phyloP scores from a whole-genome alignment of 192 early-diverging fungal genomes.

The Cladochytrium replicatum region DNA sequence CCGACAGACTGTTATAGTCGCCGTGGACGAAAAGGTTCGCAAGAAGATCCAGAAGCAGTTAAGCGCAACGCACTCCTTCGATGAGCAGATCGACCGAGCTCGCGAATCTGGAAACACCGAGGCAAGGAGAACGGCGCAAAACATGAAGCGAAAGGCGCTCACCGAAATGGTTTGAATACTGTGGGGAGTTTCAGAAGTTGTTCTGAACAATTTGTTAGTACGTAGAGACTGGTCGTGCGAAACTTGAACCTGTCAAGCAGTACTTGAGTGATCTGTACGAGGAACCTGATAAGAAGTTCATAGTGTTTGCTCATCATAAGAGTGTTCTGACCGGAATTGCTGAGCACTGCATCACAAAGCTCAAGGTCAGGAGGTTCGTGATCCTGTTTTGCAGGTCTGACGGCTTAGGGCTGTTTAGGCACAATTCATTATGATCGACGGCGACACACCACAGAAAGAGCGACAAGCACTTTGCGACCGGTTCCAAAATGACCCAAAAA shows the following conservation, averaged over 20 bases:
- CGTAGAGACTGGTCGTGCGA: slow-evolving; percentile 22
- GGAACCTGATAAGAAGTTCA: slow-evolving; percentile 27
- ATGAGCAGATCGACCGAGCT: too few species aligned
- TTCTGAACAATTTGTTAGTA: slow-evolving; percentile 13
- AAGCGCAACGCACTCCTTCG: too few species aligned
- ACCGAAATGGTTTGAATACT: too few species aligned
- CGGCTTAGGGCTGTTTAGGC: slow-evolving; percentile 11
- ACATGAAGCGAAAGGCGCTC: too few species aligned
- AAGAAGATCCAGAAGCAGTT: slow-evolving; percentile 13
- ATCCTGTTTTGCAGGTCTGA: slow-evolving; percentile 4
- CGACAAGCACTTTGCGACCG: slow-evolving; percentile 30
- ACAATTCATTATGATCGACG: slow-evolving; percentile 36
- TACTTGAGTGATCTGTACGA: slow-evolving; percentile 29
- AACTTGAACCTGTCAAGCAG: slow-evolving; percentile 24
- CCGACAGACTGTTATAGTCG: slow-evolving; percentile 24
- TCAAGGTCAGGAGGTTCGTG: slow-evolving; percentile 14
- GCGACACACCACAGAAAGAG: slow-evolving; percentile 9
- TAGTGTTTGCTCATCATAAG: slow-evolving; percentile 41
- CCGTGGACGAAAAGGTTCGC: slow-evolving; percentile 3
- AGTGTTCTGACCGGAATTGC: slow-evolving; percentile 19
- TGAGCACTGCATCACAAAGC: slow-evolving; percentile 5
- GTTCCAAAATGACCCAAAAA: slow-evolving; percentile 25
- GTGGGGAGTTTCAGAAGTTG: slow-evolving; percentile 1
- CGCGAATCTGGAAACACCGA: too few species aligned
- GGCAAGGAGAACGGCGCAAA: too few species aligned